Evolutionary conservation across 768 basidiomycete species (phyloP).

Genomic region (Russula dissimulans): DNA sequence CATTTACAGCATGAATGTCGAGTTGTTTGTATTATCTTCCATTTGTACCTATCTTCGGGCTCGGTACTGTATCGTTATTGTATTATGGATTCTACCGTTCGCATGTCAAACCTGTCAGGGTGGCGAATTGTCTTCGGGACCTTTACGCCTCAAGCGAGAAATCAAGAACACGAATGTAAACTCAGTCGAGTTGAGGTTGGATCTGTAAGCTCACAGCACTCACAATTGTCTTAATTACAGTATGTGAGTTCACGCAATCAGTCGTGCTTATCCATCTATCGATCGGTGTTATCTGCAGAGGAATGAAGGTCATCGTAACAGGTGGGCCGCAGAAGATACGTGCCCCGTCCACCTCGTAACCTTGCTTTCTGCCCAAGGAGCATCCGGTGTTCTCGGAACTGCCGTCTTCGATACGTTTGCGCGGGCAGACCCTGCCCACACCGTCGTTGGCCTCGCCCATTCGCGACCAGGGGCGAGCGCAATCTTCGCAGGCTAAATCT

Average conservation of each 20-base stretch:
- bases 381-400: constrained; percentile 84
- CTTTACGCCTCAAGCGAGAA: background rate
- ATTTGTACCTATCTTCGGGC: background rate
- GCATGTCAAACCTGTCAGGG: background rate
- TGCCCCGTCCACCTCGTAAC: background rate
- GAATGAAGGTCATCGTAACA: constrained; percentile 48
- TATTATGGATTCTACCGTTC: background rate
- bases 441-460: constrained; percentile 64
- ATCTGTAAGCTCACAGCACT: too few species aligned
- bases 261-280: too few species aligned
- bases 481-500: constrained; percentile 55
- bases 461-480: constrained; percentile 47
- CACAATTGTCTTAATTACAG: too few species aligned
- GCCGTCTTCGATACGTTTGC: constrained; percentile 62
- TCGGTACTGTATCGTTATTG: background rate
- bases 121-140: background rate
- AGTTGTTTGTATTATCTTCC: background rate
- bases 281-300: background rate
- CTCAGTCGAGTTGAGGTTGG: too few species aligned
- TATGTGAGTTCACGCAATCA: too few species aligned
- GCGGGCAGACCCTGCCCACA: constrained; percentile 29
- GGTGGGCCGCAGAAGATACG: constrained; percentile 25
- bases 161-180: too few species aligned
- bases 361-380: constrained; percentile 42
- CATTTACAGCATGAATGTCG: background rate